These are phyloP conservation scores for Nitzschia putrida DNA, from an alignment of 108 stramenopile genomes.

Conservation along the genomic window DNA sequence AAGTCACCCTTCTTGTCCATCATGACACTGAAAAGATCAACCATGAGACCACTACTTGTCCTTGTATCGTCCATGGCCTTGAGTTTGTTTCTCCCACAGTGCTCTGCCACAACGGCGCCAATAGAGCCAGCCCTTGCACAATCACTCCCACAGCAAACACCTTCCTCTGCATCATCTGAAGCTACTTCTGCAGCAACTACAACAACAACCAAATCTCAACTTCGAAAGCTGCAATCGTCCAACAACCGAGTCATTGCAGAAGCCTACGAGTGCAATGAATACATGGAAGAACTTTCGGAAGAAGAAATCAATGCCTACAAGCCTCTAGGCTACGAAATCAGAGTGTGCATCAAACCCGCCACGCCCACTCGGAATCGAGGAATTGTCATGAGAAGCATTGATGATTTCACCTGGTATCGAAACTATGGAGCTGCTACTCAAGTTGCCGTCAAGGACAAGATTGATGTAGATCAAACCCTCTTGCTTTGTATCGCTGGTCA, in stretches of 20 bases:
- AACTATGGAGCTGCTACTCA: constrained; percentile 2
- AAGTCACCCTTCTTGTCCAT: too few relatives aligned
- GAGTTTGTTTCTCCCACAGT: too few relatives aligned
- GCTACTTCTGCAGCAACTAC: too few relatives aligned
- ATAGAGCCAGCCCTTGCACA: too few relatives aligned
- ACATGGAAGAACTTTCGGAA: constrained; percentile 1
- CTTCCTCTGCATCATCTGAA: too few relatives aligned
- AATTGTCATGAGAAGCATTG: constrained; percentile 21
- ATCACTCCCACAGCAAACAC: too few relatives aligned
- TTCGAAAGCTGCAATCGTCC: constrained; percentile 6
- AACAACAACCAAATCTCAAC: not conserved
- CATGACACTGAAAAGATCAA: too few relatives aligned
- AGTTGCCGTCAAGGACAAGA: constrained; percentile 1
- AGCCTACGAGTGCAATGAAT: constrained; percentile 21
- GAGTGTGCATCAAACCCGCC: constrained; percentile 8
- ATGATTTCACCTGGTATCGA: constrained; percentile 15
- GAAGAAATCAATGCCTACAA: constrained; percentile 1
- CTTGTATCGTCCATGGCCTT: too few relatives aligned
- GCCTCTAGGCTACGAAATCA: constrained; percentile 16
- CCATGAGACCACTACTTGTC: too few relatives aligned
- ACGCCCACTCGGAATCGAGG: constrained; percentile 15
- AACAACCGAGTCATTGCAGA: constrained; percentile 17
- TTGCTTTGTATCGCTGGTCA: constrained; percentile 11
- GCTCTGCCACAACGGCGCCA: too few relatives aligned
- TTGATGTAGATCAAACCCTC: constrained; percentile 3